Percentiles rank a stretch among this genome's conserved stretches.
These are phyloP conservation scores for Fusarium guadeloupense DNA, from an alignment of 2,329 filamentous ascomycete genomes.

Conservation along the genomic window DNA sequence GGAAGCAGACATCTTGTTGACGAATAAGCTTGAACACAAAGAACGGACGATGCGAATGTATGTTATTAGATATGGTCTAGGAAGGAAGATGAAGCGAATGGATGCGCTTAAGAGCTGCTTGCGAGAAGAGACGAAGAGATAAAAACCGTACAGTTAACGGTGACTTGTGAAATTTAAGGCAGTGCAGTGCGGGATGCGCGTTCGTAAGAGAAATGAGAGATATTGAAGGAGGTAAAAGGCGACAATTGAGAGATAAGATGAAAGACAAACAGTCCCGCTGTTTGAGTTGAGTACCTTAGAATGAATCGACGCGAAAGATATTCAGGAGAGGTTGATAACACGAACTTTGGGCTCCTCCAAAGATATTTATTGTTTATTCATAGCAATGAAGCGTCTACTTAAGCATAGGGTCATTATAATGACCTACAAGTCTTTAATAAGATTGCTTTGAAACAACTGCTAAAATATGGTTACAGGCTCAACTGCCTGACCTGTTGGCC, in stretches of 20 bases:
- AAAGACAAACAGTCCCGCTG: not conserved
- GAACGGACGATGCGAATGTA: no score
- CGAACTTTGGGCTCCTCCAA: not conserved
- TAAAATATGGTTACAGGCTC: not conserved
- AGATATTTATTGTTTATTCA: not conserved
- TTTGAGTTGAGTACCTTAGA: not conserved
- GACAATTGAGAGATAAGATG: no score
- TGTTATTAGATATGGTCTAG: no score
- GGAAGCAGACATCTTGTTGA: constrained; percentile 23
- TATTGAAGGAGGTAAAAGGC: not conserved
- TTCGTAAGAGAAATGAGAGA: not conserved
- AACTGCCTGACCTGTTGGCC: not conserved
- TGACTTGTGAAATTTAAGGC: not conserved
- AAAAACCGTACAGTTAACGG: not conserved
- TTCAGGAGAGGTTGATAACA: not conserved
- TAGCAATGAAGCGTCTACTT: not conserved
- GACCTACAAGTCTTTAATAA: not conserved
- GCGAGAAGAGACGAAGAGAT: not conserved
- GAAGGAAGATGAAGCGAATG: no score
- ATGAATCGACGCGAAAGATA: not conserved
- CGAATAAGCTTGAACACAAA: not conserved
- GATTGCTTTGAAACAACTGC: not conserved
- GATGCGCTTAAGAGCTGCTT: not conserved
- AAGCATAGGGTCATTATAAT: not conserved
- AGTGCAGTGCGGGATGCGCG: not conserved